Base-by-base conservation (phyloP, 78 protist genomes). In the Dictyostelium purpureum region DNA sequence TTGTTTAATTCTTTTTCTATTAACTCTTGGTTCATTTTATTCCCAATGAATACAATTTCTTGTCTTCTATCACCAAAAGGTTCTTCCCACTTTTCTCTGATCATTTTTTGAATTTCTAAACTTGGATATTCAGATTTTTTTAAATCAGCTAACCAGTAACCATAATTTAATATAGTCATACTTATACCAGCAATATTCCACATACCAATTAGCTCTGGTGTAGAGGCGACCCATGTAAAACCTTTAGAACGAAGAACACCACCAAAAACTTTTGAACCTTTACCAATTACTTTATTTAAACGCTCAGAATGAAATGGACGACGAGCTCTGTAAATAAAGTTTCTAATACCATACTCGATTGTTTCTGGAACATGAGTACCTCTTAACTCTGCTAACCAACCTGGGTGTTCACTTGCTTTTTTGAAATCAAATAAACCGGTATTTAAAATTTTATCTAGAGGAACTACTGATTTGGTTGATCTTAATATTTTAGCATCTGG, bases 1-100 rank as follows among this genome's bases (percentile, higher is more conserved):
- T 57, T 45, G 47, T 96, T 94, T n/a, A 97, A 61, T 66, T 71
- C 61, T 18, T 43, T 21, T 26, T 38, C 31, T 26, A 97, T 69
- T 18, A 42, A 42, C 26, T 18, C 24, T 75, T 61, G 49, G 52
- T 98, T 92, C 89, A 98, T 69, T 14, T 33, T 28, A 49, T 28
- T 19, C 21, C 99, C 99, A 57, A 98, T 98, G 87, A 97, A 89
- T 45, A 98, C 98, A 26, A 98, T 38, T 87, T 97, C 98, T 51
- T 96, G 89, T 56, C 90, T 56, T 28, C 95, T 26, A 38, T 91
- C 95, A 65, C 95, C 95, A 35, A 26, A 49, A 21, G 83, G 83
- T 54, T 88, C 89, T 2, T 11, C 16, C 87, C 93, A 88, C 24
- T 28, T 31, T 12, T 66, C 59, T 28, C 6, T 51, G 1, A 88